Percentiles rank a stretch among this genome's conserved stretches.
Conservation (phyloP, 1,139 yeast genomes). For the Debaryomyces fabryi region DNA sequence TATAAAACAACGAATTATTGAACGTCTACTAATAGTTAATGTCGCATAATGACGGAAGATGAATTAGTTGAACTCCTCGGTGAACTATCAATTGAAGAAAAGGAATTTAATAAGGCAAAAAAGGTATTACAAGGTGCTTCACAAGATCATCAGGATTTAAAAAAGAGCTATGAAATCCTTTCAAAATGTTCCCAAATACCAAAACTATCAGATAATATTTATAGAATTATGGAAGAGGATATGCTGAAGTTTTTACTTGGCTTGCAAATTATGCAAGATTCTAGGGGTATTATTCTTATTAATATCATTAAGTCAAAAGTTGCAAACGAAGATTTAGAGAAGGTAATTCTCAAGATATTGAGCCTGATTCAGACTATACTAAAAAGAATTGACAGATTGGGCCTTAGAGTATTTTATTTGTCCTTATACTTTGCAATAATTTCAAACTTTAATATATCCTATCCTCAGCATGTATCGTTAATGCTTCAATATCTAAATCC, state of each 20-base stretch:
- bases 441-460: constrained; percentile 22
- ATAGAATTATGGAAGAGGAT: constrained; percentile 23
- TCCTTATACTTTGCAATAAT: constrained; percentile 22
- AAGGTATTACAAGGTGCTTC: neutral
- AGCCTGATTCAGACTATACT: constrained; percentile 17
- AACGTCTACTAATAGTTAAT: neutral
- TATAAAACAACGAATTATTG: neutral
- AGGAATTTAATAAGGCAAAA: constrained; percentile 3
- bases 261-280: constrained; percentile 21
- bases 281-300: constrained; percentile 18
- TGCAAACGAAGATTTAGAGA: constrained; percentile 6
- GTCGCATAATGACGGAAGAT: neutral
- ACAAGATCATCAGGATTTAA: neutral
- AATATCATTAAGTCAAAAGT: constrained; percentile 15
- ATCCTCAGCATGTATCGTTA: constrained; percentile 28
- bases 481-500: constrained; percentile 27
- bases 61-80: neutral
- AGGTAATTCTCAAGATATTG: constrained; percentile 17
- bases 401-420: constrained; percentile 16
- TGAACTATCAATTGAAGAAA: constrained; percentile 5
- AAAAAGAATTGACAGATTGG: constrained; percentile 12
- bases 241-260: constrained; percentile 22
- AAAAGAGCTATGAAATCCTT: constrained; percentile 3
- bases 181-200: constrained; percentile 18
- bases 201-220: constrained; percentile 15